Evolutionary conservation across 2,329 filamentous ascomycete species (phyloP).

Genomic region (Claviceps sp.): DNA sequence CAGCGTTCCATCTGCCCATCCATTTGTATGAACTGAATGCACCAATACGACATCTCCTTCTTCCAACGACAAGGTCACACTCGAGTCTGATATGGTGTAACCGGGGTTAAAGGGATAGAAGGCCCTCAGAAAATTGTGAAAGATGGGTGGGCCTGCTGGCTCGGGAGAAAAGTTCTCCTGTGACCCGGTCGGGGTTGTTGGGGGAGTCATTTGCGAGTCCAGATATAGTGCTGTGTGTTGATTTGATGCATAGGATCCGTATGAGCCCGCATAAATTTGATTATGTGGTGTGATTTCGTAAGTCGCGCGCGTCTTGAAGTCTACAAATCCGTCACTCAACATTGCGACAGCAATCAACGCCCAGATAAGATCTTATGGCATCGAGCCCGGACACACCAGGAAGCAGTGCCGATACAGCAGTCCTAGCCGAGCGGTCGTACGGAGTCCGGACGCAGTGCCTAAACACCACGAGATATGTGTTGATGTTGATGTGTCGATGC

Average conservation of each 20-base stretch:
- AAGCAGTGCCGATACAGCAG: background rate
- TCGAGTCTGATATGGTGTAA: constrained; percentile 64
- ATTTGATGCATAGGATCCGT: constrained; percentile 18
- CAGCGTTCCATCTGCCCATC: constrained; percentile 93
- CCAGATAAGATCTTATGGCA: constrained; percentile 15
- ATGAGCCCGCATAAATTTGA: constrained; percentile 12
- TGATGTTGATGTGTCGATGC: background rate
- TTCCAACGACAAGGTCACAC: constrained; percentile 76
- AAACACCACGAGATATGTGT: background rate
- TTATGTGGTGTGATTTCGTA: constrained; percentile 41
- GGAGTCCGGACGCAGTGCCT: background rate
- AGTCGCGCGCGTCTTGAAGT: constrained; percentile 48
- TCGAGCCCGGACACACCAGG: constrained; percentile 11
- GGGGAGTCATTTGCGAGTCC: constrained; percentile 59
- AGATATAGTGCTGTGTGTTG: constrained; percentile 28
- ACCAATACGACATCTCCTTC: constrained; percentile 88
- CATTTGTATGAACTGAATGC: constrained; percentile 94
- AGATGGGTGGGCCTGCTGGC: constrained; percentile 46
- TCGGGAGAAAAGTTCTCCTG: constrained; percentile 40
- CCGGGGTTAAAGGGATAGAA: constrained; percentile 85
- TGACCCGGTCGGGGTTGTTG: constrained; percentile 58
- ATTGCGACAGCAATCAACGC: constrained; percentile 20
- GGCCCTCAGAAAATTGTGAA: constrained; percentile 89
- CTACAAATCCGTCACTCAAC: constrained; percentile 30
- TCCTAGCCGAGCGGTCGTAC: constrained; percentile 8